Evolutionary conservation across 192 early-diverging fungal genomes (phyloP), one percentile per base, ranked within the genome.

Genomic region (Mortierella hygrophila): DNA sequence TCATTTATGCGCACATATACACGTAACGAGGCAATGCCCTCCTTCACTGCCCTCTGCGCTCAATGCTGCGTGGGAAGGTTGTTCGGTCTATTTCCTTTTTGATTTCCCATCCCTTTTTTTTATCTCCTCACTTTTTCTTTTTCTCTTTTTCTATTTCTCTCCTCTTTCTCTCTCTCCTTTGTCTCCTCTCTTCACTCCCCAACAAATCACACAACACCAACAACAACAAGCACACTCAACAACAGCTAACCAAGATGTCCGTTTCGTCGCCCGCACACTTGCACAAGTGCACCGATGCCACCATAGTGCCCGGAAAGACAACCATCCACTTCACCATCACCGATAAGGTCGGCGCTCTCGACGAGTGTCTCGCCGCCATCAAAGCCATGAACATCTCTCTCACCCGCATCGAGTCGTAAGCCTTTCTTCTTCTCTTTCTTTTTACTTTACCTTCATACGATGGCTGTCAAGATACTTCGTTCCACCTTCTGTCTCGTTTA

Each of bases 401-500:
- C 88, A 95, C 95, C 18, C 93, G 96, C 52, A 99, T 99, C 86
- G 98, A 99, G 89, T 97, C 96, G 92, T 92, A 89, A 81, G 80
- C 52, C 41, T 79, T 54, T 15, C 29, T 35, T 21, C n/a, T 35
- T 5, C 11, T 23, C 23, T 68, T n/a, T 38, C 38, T 37, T 7
- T 54, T 41, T 20, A 1, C 11, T 26, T 26, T 26, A 42, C 38
- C 23, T 18, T 42, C 40, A 20, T 46, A n/a, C 70, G 11, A 46
- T 3, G 13, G 0, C 13, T 46, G 11, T n/a, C 42, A 42, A n/a
- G 21, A 38, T 13, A 18, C 70, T 26, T 47, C 42, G 1, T 72
- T 23, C 23, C 23, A 15, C 16, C 5, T 21, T 52, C 16, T 15
- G 49, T 52, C 49, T 52, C 20, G 26, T 5, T 35, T 1, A 16